Conservation (phyloP, 495 filamentous ascomycete species). For the Rhizodiscina lignyota region DNA sequence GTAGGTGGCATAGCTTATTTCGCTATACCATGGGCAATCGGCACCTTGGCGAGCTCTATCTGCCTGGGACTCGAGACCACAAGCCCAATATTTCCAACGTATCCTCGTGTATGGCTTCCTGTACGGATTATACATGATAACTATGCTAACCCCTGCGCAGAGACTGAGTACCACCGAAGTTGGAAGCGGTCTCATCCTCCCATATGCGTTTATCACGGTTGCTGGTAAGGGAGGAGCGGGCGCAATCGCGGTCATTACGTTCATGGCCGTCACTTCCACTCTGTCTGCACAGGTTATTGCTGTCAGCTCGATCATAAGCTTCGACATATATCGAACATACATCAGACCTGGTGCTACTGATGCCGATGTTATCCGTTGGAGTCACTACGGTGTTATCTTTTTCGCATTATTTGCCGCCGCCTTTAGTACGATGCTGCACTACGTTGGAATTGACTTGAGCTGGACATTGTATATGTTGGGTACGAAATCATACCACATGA, state of each 20-base stretch:
- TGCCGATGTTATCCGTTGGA: conserved; percentile 21
- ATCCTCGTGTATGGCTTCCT: conserved; percentile 10
- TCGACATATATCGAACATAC: conserved; percentile 29
- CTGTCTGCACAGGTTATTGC: conserved; percentile 28
- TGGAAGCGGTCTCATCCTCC: conserved; percentile 23
- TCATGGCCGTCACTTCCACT: conserved; percentile 30
- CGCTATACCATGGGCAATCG: conserved; percentile 27
- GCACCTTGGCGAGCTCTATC: conserved; percentile 26
- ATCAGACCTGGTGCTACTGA: conserved; percentile 28
- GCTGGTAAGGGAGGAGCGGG: conserved; percentile 28
- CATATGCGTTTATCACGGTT: conserved; percentile 26
- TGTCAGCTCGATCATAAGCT: conserved; percentile 25
- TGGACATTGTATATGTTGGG: conserved; percentile 23
- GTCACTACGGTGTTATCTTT: conserved; percentile 28
- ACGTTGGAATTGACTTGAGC: conserved; percentile 11
- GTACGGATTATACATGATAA: neutral
- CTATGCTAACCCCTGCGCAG: too few species aligned
- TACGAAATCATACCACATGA: too few species aligned
- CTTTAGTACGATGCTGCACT: conserved; percentile 13
- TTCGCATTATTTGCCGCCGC: conserved; percentile 22
- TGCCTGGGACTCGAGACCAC: conserved; percentile 25
- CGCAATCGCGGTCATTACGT: conserved; percentile 25
- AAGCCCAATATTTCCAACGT: conserved; percentile 27
- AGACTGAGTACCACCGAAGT: conserved; percentile 26
- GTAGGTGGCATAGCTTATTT: conserved; percentile 30